These are phyloP conservation scores for Nicotiana undulata DNA, from an alignment of 257 asterid genomes.

Conservation along the genomic window DNA sequence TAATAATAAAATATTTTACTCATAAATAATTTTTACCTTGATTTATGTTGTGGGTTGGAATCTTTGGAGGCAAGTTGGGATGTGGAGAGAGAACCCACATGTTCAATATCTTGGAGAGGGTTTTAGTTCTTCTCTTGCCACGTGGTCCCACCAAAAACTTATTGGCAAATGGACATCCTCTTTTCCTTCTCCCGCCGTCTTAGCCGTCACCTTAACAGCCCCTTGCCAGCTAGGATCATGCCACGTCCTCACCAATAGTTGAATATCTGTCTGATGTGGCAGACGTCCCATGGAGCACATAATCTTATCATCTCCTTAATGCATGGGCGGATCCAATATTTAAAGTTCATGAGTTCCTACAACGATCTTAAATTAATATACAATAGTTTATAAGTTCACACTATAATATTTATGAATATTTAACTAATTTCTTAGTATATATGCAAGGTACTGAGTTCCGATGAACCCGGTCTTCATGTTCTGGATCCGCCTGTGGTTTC, in stretches of 20 bases:
- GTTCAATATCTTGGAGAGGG: slow-evolving; percentile 27
- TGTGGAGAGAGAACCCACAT: slow-evolving; percentile 15
- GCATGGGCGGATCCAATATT: too few species aligned
- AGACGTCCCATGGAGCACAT: neutral
- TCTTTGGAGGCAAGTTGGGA: neutral
- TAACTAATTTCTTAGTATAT: too few species aligned
- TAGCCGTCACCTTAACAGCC: slow-evolving; percentile 29
- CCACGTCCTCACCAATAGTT: slow-evolving; percentile 26
- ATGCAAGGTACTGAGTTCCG: too few species aligned
- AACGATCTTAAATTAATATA: too few species aligned
- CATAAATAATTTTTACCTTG: neutral
- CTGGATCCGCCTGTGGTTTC: too few species aligned
- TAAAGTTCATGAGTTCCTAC: too few species aligned
- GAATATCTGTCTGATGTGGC: slow-evolving; percentile 4
- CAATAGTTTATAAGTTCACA: too few species aligned
- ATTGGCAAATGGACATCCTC: slow-evolving; percentile 5
- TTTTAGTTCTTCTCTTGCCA: slow-evolving; percentile 15
- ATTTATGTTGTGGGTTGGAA: neutral
- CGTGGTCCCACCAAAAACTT: slow-evolving; percentile 24
- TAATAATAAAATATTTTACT: neutral
- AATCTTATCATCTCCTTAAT: too few species aligned
- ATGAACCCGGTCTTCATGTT: too few species aligned
- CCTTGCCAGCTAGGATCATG: slow-evolving; percentile 22
- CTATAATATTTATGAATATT: too few species aligned
- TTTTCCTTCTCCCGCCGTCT: slow-evolving; percentile 24